These are phyloP conservation scores for Lolium perenne DNA, from an alignment of 176 grass and related monocot species.

Conservation along the genomic window DNA sequence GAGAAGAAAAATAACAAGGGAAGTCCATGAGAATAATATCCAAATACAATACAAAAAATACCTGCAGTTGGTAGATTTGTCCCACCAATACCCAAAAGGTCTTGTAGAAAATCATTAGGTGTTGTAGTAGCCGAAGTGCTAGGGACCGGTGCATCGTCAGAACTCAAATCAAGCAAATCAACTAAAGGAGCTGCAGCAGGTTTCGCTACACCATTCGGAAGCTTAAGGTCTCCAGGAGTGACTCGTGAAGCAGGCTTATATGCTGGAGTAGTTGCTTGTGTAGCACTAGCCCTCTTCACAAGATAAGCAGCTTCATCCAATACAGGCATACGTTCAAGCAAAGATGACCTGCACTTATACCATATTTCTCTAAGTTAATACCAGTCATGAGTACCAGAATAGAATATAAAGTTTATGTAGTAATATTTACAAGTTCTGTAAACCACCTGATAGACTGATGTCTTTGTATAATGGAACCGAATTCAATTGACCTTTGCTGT, in stretches of 20 bases:
- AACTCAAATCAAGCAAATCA: constrained; percentile 89
- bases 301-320: constrained; percentile 87
- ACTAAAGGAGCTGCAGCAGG: constrained; percentile 57
- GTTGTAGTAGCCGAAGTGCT: constrained; percentile 52
- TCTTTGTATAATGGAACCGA: constrained; percentile 92
- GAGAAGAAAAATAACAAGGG: constrained; percentile 19
- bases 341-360: constrained; percentile 72
- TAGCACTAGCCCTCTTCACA: constrained; percentile 65
- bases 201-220: constrained; percentile 87
- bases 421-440: constrained; percentile 31
- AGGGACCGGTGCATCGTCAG: constrained; percentile 62
- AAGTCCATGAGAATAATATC: constrained; percentile 13
- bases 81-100: constrained; percentile 80
- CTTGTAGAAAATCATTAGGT: constrained; percentile 77
- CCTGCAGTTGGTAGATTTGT: constrained; percentile 65
- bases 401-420: neutral
- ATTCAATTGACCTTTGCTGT: constrained; percentile 99
- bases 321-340: constrained; percentile 95
- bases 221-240: constrained; percentile 64
- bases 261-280: constrained; percentile 59
- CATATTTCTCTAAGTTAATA: constrained; percentile 39
- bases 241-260: constrained; percentile 54
- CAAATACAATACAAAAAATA: constrained; percentile 38
- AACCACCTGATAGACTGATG: constrained; percentile 85
- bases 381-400: constrained; percentile 15